phyloP scores from a whole-genome alignment of 305 asterid genomes.

The Fraxinus latifolia region DNA sequence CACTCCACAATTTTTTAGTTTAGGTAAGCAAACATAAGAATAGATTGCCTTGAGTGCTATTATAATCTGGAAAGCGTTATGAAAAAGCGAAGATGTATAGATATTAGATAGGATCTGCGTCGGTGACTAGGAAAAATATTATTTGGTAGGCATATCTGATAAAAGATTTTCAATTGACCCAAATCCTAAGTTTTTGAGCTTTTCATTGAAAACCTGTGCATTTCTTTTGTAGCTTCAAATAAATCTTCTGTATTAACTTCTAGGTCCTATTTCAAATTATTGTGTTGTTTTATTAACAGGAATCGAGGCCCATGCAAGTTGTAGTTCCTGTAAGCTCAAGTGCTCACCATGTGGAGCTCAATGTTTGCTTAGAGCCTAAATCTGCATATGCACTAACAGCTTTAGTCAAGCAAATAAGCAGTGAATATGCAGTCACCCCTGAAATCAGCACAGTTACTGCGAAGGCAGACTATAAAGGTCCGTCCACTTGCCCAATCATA shows the following conservation, averaged over 20 bases:
- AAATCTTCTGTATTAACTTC: neutral
- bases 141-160: neutral
- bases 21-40: neutral
- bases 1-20: neutral
- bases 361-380: slow-evolving; percentile 57
- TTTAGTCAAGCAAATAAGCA: slow-evolving; percentile 63
- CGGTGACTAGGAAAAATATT: neutral
- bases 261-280: neutral
- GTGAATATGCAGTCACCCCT: slow-evolving; percentile 49
- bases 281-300: slow-evolving; percentile 36
- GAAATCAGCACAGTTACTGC: slow-evolving; percentile 51
- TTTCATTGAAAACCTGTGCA: neutral
- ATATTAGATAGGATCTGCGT: neutral
- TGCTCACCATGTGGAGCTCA: slow-evolving; percentile 78
- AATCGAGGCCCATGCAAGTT: slow-evolving; percentile 58
- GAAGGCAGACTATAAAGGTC: slow-evolving; percentile 58
- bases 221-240: neutral
- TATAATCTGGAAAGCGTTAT: neutral
- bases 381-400: slow-evolving; percentile 71
- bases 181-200: neutral
- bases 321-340: slow-evolving; percentile 68
- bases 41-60: neutral
- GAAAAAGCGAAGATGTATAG: neutral
- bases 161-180: neutral
- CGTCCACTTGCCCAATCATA: slow-evolving; percentile 23